Conservation (phyloP, 108 stramenopile species). For the Nitzschia sp. region DNA sequence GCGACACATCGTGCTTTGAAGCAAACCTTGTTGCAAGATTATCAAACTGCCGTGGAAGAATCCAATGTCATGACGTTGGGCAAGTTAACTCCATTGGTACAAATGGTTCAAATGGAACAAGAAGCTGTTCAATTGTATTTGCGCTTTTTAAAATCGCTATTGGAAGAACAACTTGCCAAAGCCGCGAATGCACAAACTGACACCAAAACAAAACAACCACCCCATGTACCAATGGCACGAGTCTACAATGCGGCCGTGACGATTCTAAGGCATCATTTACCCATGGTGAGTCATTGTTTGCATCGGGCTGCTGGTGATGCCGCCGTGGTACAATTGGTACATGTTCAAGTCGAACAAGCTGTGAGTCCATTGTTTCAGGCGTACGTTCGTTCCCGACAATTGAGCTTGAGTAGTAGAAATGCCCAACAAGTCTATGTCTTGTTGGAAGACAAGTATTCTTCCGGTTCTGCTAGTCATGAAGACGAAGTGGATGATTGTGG, state of each 20-base stretch:
- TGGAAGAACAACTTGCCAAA: slow-evolving; percentile 39
- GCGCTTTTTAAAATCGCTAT: slow-evolving; percentile 53
- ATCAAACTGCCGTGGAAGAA: slow-evolving; percentile 59
- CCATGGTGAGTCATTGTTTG: slow-evolving; percentile 84
- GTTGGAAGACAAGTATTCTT: slow-evolving; percentile 58
- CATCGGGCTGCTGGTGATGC: slow-evolving; percentile 83
- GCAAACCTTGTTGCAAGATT: slow-evolving; percentile 55
- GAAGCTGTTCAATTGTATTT: slow-evolving; percentile 74
- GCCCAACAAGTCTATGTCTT: slow-evolving; percentile 62
- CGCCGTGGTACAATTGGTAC: slow-evolving; percentile 79
- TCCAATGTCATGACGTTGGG: slow-evolving; percentile 57
- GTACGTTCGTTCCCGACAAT: slow-evolving; percentile 47
- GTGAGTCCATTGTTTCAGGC: slow-evolving; percentile 60
- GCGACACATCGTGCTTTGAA: slow-evolving; percentile 44
- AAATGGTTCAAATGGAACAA: slow-evolving; percentile 71
- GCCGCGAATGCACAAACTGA: slow-evolving; percentile 24
- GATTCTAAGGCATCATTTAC: slow-evolving; percentile 83
- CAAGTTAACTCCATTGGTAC: slow-evolving; percentile 70
- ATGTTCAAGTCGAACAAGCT: slow-evolving; percentile 72
- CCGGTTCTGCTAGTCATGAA: slow-evolving; percentile 15
- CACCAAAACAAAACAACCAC: slow-evolving; percentile 39
- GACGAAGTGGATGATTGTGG: slow-evolving; percentile 58
- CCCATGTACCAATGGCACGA: slow-evolving; percentile 61
- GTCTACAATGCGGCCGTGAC: slow-evolving; percentile 84
- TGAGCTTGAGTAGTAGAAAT: slow-evolving; percentile 45